Base-by-base conservation (phyloP, 2,329 filamentous ascomycete species). In the Aspergillus tanneri region DNA sequence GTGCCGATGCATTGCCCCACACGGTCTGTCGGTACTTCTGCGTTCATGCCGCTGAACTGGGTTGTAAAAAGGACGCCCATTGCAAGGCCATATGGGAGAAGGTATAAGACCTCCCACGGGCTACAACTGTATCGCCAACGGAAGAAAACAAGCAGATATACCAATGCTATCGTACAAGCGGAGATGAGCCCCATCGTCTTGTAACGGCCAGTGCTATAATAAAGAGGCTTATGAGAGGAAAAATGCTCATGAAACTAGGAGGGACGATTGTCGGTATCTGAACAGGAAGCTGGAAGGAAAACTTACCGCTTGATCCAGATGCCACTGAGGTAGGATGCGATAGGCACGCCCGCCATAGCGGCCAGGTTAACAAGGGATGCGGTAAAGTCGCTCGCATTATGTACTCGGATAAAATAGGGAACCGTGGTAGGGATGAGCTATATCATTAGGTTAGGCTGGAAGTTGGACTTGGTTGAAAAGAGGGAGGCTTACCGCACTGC, bases 21-120 rank as follows among this genome's bases (percentile, higher is more conserved):
- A 5, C 34, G 14, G 0, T 41, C 43, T 25, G 48, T 49, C 2
- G 56, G 52, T 4, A 44, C 47, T 18, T 22, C 43, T 4, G 52
- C 27, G 0, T 54, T 46, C 36, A 60, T 51, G 3, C 48, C 57
- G 18, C 59, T 44, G 37, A 62, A 62, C 19, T 59, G 44, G 7
- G 55, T 38, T 1, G 54, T 50, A 41, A 54, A 53, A 12, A 58
- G 32, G 19, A 60, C 36, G 1, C 59, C 59, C 8, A 52, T 11
- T 8, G 35, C 47, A 5, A 53, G 22, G 16, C 59, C 56, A 6
- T 46, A 22, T 2, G 28, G 16, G 28, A 55, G 43, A 4, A 54
- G 35, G 16, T 43, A 47, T 4, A 57, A 16, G 18, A 36, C 37
- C 30, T 58, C 49, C 46, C 47, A 51, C 12, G 53, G 21, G n/a